Evolutionary conservation across 2,329 filamentous ascomycete species (phyloP), one percentile per base, ranked within the genome.

Genomic region (Paraconiothyrium brasiliense): DNA sequence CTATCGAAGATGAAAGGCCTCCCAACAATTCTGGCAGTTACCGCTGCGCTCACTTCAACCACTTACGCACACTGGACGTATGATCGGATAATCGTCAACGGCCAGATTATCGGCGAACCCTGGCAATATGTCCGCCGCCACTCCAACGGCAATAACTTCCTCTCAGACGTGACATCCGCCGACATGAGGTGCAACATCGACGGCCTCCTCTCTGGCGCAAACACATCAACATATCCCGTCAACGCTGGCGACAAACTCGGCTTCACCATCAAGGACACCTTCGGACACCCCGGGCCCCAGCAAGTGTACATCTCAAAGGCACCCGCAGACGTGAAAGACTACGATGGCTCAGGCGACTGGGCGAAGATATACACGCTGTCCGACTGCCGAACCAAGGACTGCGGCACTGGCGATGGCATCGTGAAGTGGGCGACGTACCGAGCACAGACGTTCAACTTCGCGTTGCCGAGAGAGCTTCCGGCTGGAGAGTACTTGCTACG

Each of bases 201-300:
- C 14, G 59, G 47, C 5, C 9, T 48, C 2, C 5, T 57, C 3
- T 61, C 64, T 5, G 71, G 67, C 32, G 61, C 56, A 1, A 57
- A 59, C 2, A 81, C 72, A 3, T 59, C 64, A 30, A 73, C 70
- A 3, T 69, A 70, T 58, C 61, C 64, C 14, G 66, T 73, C 0
- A 35, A 55, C 14, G 66, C 82, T 0, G 83, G 83, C 46, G 76
- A 80, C 68, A 76, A 81, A 71, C 72, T 85, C 75, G 73, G 80
- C 67, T 72, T 84, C 76, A 73, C 84, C 63, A 71, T 83, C 75
- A 72, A 82, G 74, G 77, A 79, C 66, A 76, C 81, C 69, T 81
- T 85, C 71, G 76, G 67, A 10, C 70, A 73, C 58, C 71, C 72
- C 2, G 71, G 71, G 0, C 70, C 70, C 1, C 66, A 70, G 44